A percentile compares a stretch with the other conserved stretches of the same genome.
These are phyloP conservation scores for Globisporangium paroecandrum DNA, from an alignment of 352 stramenopile genomes.

Conservation along the genomic window DNA sequence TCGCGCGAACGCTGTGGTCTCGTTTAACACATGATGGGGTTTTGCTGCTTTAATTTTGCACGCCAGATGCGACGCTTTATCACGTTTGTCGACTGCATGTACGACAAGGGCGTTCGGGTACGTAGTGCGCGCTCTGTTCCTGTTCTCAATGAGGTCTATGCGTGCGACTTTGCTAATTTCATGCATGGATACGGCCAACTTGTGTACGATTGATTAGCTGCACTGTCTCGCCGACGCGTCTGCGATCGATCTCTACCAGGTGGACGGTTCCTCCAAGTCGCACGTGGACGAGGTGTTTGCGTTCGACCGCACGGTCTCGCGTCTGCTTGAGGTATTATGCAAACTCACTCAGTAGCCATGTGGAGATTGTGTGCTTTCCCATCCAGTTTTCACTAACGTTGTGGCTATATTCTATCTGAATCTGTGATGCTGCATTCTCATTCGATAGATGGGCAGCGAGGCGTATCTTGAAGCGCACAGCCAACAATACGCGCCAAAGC, in stretches of 20 bases:
- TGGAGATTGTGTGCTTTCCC: neutral
- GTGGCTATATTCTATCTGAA: neutral
- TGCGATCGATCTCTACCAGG: slow-evolving; percentile 58
- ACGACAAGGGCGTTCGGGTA: slow-evolving; percentile 86
- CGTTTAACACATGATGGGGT: neutral
- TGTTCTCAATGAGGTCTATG: neutral
- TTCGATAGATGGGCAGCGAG: slow-evolving; percentile 60
- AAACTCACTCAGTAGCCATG: neutral
- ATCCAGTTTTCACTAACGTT: neutral
- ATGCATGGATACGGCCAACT: neutral
- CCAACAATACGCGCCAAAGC: slow-evolving; percentile 21
- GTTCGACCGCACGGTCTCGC: slow-evolving; percentile 85
- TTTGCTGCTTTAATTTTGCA: neutral
- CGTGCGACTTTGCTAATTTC: neutral
- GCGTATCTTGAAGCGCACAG: slow-evolving; percentile 62
- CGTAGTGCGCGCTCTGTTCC: slow-evolving; percentile 12
- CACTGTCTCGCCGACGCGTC: slow-evolving; percentile 67
- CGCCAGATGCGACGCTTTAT: slow-evolving; percentile 92
- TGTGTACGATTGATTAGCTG: slow-evolving; percentile 33
- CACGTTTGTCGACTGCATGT: slow-evolving; percentile 98
- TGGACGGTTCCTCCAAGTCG: slow-evolving; percentile 51
- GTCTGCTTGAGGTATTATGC: slow-evolving; percentile 71
- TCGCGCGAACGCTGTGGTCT: neutral
- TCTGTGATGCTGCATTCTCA: neutral
- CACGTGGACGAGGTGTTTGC: slow-evolving; percentile 81